Conservation (phyloP, 176 grass and related monocot species). For the Areca catechu region DNA sequence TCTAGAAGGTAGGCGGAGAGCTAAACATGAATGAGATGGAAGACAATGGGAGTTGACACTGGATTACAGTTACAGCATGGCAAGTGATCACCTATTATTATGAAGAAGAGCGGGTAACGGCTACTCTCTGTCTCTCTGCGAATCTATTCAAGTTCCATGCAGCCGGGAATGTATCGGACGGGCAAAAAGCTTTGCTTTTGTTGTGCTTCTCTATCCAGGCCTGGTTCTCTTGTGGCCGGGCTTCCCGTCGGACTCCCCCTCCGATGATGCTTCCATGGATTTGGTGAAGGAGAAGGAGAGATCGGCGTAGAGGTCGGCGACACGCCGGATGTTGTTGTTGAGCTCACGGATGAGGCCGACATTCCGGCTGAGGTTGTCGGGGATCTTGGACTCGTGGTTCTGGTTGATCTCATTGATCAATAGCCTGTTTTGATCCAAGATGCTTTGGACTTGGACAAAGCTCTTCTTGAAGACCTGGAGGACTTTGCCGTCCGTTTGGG, state of each 20-base stretch:
- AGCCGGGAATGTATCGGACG: neutral
- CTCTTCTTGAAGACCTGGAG: constrained; percentile 73
- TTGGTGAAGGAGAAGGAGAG: constrained; percentile 54
- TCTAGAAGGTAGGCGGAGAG: too few relatives aligned
- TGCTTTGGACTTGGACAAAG: constrained; percentile 77
- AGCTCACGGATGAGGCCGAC: constrained; percentile 73
- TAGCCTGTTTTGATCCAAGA: constrained; percentile 69
- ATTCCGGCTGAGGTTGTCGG: constrained; percentile 55
- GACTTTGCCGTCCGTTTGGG: constrained; percentile 38
- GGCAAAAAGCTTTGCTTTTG: too few relatives aligned
- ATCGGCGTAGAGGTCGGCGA: constrained; percentile 61
- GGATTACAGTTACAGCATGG: too few relatives aligned
- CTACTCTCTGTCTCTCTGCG: too few relatives aligned
- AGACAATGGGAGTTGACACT: too few relatives aligned
- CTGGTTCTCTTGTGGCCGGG: constrained; percentile 38
- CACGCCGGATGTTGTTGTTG: constrained; percentile 80
- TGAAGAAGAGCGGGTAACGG: too few relatives aligned
- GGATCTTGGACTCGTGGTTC: constrained; percentile 59
- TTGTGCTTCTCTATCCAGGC: constrained; percentile 8
- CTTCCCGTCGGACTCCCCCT: constrained; percentile 34
- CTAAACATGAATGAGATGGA: too few relatives aligned
- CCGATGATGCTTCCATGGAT: constrained; percentile 42
- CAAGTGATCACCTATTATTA: too few relatives aligned
- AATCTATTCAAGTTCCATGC: neutral
- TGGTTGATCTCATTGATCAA: constrained; percentile 84